Base-by-base conservation (phyloP, 2,329 filamentous ascomycete genomes). In the Aspergillus hortae region DNA sequence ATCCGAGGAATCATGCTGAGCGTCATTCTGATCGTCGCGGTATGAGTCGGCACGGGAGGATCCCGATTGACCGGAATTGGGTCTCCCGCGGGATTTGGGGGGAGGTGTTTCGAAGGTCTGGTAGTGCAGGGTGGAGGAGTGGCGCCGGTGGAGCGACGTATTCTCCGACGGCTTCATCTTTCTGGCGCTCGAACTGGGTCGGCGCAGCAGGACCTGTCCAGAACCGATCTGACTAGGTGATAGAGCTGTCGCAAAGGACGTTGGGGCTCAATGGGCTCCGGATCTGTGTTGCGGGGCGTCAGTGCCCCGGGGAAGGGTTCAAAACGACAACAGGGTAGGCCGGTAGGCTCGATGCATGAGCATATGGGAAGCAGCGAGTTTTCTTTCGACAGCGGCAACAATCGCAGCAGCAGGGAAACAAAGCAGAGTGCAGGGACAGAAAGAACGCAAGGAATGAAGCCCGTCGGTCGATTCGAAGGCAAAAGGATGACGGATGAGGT, bases 81-180 rank as follows among this genome's bases (percentile, higher is more conserved):
- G 74, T 51, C 71, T 67, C 10, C 74, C 74, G 50, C 73, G 69
- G 51, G 73, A 75, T 51, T 72, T 76, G n/a, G 74, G 74, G 23
- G 74, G 70, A 32, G 74, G 72, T 25, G 73, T 75, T 47, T 72
- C 69, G 54, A 77, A 77, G n/a, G 74, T 77, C 56, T 77, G 74
- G 58, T 77, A 77, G 44, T 75, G 73, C 46, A 74, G 69, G 3
- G 72, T 76, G 5, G 73, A 75, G 30, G 73, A 75, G 47, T 63
- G 64, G 40, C 73, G 73, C 52, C 71, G 69, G 38, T 65, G 61
- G 45, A 75, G 64, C 47, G 59, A 60, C 12, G 59, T 54, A 7
- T 57, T 60, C 43, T 70, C 68, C 7, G 63, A 55, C 43, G 58
- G 56, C 48, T 57, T 63, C 68, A 71, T 71, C 27, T 30, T 30